These are phyloP conservation scores for Stemphylium beticola DNA, from an alignment of 2,329 filamentous ascomycete species.

Conservation along the genomic window DNA sequence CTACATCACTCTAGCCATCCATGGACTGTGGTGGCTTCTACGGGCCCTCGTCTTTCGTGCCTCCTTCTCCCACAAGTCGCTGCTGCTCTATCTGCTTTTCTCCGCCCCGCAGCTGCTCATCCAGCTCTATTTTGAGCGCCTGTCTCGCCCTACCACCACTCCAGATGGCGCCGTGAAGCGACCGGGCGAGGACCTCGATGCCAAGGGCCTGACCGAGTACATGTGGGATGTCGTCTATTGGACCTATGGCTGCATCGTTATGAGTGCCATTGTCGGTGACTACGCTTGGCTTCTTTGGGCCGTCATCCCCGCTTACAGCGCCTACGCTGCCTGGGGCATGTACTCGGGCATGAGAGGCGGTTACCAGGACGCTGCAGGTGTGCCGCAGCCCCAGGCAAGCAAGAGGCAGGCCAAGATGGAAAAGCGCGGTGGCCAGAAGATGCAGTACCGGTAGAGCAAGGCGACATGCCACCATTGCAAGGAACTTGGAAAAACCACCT, in stretches of 20 bases:
- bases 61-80: conserved; percentile 58
- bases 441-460: conserved; percentile 53
- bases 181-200: conserved; percentile 85
- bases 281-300: conserved; percentile 72
- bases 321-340: conserved; percentile 54
- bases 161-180: conserved; percentile 67
- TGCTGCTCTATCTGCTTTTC: conserved; percentile 73
- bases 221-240: conserved; percentile 98
- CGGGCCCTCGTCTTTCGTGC: conserved; percentile 69
- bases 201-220: conserved; percentile 90
- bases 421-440: conserved; percentile 58
- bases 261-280: conserved; percentile 82
- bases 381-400: conserved; percentile 47
- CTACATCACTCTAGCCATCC: conserved; percentile 73
- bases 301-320: conserved; percentile 56
- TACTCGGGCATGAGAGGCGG: conserved; percentile 54
- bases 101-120: conserved; percentile 77
- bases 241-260: conserved; percentile 78
- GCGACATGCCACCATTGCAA: background rate
- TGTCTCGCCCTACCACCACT: conserved; percentile 78
- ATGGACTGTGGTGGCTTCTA: conserved; percentile 75
- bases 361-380: conserved; percentile 50
- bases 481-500: background rate
- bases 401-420: conserved; percentile 60
- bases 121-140: conserved; percentile 83